Percentiles rank a stretch among this genome's conserved stretches.
These are phyloP conservation scores for Cadophora gregata DNA, from an alignment of 2,329 filamentous ascomycete genomes.

Conservation along the genomic window DNA sequence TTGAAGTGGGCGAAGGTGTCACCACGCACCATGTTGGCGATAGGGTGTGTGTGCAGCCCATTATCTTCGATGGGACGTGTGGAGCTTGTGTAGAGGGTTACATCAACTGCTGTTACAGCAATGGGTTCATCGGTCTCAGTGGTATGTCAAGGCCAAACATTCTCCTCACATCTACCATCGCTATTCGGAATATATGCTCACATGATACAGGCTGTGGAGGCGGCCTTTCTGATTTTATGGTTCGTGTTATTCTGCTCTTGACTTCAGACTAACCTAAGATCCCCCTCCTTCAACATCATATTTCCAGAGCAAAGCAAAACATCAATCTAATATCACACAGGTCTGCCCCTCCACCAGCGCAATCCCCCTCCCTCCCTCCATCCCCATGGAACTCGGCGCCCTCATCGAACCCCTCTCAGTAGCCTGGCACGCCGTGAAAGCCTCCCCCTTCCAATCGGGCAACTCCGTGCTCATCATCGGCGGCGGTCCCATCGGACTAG, in stretches of 20 bases:
- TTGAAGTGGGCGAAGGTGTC: constrained; percentile 65
- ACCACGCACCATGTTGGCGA: constrained; percentile 54
- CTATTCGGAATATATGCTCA: constrained; percentile 1
- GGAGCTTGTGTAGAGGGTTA: constrained; percentile 55
- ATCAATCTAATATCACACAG: too few relatives aligned
- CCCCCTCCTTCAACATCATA: too few relatives aligned
- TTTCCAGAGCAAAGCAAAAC: too few relatives aligned
- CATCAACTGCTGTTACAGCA: constrained; percentile 22
- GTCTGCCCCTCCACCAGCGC: constrained; percentile 47
- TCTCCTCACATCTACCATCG: neutral
- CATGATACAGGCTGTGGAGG: constrained; percentile 44
- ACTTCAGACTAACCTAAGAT: too few relatives aligned
- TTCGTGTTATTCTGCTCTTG: too few relatives aligned
- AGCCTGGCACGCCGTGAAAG: constrained; percentile 60
- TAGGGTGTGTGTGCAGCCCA: constrained; percentile 54
- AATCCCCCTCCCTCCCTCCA: constrained; percentile 47
- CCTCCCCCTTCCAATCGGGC: constrained; percentile 54
- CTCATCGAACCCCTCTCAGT: constrained; percentile 60
- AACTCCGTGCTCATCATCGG: constrained; percentile 56
- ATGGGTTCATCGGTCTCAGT: constrained; percentile 36
- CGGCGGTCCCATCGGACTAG: constrained; percentile 59
- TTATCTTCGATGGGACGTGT: constrained; percentile 57
- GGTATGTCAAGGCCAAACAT: constrained; percentile 20
- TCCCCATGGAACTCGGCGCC: constrained; percentile 57
- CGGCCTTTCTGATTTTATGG: constrained; percentile 49